Conservation (phyloP, 345 rosid species). For the Citrus maxima region DNA sequence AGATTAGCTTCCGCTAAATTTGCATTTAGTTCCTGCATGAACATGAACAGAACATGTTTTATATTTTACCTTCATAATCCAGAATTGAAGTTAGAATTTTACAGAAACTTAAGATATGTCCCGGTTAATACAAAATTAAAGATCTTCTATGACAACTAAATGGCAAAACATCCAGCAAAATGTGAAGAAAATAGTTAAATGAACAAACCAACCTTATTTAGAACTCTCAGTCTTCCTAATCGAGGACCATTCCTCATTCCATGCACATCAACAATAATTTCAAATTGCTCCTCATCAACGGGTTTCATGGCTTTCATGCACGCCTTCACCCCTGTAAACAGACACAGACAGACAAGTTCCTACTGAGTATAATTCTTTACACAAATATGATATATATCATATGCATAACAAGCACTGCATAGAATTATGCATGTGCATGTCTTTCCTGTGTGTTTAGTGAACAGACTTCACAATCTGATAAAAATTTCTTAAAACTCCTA, state of each 20-base stretch:
- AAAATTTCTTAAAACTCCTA: background rate
- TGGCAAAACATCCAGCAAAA: background rate
- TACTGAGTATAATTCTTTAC: background rate
- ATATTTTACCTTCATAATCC: background rate
- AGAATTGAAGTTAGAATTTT: background rate
- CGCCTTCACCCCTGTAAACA: constrained; percentile 66
- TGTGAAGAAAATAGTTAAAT: background rate
- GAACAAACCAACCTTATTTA: constrained; percentile 51
- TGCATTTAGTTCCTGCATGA: background rate
- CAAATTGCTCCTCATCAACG: constrained; percentile 68
- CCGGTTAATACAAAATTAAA: background rate
- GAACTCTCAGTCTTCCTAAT: constrained; percentile 67
- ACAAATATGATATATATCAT: background rate
- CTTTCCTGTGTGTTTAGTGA: background rate
- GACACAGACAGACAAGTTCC: background rate
- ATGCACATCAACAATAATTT: constrained; percentile 60
- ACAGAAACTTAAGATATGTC: background rate
- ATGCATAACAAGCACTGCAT: background rate
- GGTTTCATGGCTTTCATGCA: constrained; percentile 48
- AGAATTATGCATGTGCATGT: background rate
- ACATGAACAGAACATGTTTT: background rate
- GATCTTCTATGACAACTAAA: background rate
- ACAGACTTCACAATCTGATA: background rate
- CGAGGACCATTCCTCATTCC: constrained; percentile 73
- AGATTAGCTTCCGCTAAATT: background rate